phyloP scores from a whole-genome alignment of 2,329 filamentous ascomycete genomes.

The Annulohypoxylon truncatum region DNA sequence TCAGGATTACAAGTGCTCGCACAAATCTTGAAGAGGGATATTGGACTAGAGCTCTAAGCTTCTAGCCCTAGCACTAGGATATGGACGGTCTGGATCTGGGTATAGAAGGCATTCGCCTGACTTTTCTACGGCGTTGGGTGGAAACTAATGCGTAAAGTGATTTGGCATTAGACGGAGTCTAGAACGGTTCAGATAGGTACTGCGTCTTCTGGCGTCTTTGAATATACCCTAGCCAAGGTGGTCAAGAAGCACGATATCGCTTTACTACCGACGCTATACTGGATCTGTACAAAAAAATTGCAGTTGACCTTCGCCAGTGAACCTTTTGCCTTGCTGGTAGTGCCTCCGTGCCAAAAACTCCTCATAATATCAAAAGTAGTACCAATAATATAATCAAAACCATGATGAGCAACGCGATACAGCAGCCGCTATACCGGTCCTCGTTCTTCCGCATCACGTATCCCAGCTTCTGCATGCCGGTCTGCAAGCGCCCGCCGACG shows the following conservation, averaged over 20 bases:
- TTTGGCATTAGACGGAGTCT: slow-evolving; percentile 42
- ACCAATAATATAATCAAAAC: slow-evolving; percentile 89
- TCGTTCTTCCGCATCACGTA: slow-evolving; percentile 90
- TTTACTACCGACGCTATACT: slow-evolving; percentile 25
- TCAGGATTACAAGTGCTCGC: slow-evolving; percentile 65
- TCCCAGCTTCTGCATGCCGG: slow-evolving; percentile 86
- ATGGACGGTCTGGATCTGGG: slow-evolving; percentile 13
- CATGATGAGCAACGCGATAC: slow-evolving; percentile 88
- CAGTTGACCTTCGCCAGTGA: slow-evolving; percentile 7
- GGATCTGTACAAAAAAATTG: slow-evolving; percentile 20
- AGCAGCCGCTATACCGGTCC: slow-evolving; percentile 88
- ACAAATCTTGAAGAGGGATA: slow-evolving; percentile 63
- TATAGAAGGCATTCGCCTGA: slow-evolving; percentile 26
- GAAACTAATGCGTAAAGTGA: slow-evolving; percentile 28
- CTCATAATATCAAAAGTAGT: slow-evolving; percentile 74
- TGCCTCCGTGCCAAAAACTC: slow-evolving; percentile 6
- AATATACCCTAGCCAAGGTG: slow-evolving; percentile 35
- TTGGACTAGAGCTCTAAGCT: slow-evolving; percentile 58
- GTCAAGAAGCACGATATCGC: slow-evolving; percentile 10
- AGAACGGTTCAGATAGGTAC: slow-evolving; percentile 29
- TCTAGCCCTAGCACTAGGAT: slow-evolving; percentile 18
- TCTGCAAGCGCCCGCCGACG: slow-evolving; percentile 86
- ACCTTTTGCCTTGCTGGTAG: slow-evolving; percentile 2
- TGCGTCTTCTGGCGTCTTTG: slow-evolving; percentile 16
- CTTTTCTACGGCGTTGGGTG: slow-evolving; percentile 28